A percentile compares a stretch with the other conserved stretches of the same genome.
Conservation (phyloP, 2,329 filamentous ascomycete species). For the Colletotrichum coccodes region DNA sequence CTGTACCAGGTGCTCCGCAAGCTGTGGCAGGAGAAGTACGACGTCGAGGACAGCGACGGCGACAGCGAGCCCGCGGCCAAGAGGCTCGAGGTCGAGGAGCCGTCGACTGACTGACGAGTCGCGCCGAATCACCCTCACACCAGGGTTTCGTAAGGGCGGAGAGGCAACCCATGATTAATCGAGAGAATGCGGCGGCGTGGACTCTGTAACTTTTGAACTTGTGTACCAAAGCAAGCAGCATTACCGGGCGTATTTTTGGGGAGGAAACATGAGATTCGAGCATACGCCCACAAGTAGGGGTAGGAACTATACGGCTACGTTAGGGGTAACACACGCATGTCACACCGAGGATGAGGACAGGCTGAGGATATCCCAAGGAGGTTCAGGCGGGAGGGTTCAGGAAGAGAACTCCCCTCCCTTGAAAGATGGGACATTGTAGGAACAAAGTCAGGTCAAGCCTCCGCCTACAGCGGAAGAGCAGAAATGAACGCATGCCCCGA, state of each 20-base stretch:
- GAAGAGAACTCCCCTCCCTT: not conserved
- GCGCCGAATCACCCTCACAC: not conserved
- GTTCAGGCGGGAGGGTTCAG: too few relatives aligned
- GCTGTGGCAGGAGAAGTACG: constrained; percentile 75
- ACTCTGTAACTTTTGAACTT: constrained; percentile 13
- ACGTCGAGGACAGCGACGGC: constrained; percentile 45
- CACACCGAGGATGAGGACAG: too few relatives aligned
- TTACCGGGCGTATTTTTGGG: constrained; percentile 15
- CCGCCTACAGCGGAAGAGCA: not conserved
- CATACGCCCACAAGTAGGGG: not conserved
- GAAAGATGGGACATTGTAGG: not conserved
- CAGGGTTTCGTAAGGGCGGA: not conserved
- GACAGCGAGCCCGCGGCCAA: constrained; percentile 60
- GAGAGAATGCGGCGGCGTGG: constrained; percentile 10
- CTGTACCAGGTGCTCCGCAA: constrained; percentile 88
- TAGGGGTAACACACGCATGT: not conserved
- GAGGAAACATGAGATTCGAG: not conserved
- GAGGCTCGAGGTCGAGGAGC: constrained; percentile 62
- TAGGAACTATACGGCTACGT: not conserved
- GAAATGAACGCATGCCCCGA: not conserved
- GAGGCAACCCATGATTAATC: constrained; percentile 1
- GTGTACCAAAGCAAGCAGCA: constrained; percentile 20
- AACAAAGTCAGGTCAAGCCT: not conserved
- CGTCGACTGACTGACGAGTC: constrained; percentile 46
- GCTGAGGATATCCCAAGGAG: not conserved